Conservation (phyloP, 2,329 filamentous ascomycete species). For the Biscogniauxia mediterranea region DNA sequence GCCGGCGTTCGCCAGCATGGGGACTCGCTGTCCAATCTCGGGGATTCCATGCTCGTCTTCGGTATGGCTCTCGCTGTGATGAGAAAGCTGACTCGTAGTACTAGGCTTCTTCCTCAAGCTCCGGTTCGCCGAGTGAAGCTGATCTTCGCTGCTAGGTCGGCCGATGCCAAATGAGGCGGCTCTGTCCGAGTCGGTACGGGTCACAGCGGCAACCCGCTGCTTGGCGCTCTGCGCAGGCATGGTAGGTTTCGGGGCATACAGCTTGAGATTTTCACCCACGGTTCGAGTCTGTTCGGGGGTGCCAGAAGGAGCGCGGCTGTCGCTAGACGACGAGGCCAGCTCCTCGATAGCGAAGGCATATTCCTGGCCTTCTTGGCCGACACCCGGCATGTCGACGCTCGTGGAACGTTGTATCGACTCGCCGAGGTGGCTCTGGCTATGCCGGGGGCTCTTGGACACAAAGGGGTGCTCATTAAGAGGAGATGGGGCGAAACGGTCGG, state of each 20-base stretch:
- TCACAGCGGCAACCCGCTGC: slow-evolving; percentile 78
- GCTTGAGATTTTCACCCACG: slow-evolving; percentile 75
- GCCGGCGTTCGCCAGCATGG: slow-evolving; percentile 88
- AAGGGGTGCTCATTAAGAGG: slow-evolving; percentile 74
- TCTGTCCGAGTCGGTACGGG: slow-evolving; percentile 84
- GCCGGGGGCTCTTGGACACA: slow-evolving; percentile 44
- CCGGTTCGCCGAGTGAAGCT: slow-evolving; percentile 42
- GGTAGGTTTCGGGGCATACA: slow-evolving; percentile 87
- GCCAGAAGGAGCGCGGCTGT: slow-evolving; percentile 33
- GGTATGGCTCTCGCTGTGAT: slow-evolving; percentile 47
- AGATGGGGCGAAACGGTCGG: slow-evolving; percentile 79
- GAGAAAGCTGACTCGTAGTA: slow-evolving; percentile 49
- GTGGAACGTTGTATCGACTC: slow-evolving; percentile 60
- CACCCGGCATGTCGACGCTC: slow-evolving; percentile 78
- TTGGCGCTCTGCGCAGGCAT: slow-evolving; percentile 79
- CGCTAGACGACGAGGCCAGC: slow-evolving; percentile 41
- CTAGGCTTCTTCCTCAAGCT: slow-evolving; percentile 65
- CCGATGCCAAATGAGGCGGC: slow-evolving; percentile 85
- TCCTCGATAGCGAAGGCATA: slow-evolving; percentile 65
- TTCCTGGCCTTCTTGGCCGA: slow-evolving; percentile 88
- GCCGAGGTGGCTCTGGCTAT: slow-evolving; percentile 36
- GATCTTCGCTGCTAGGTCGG: slow-evolving; percentile 58
- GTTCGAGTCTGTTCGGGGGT: slow-evolving; percentile 73
- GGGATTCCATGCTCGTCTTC: slow-evolving; percentile 87
- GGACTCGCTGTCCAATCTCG: slow-evolving; percentile 87